These are phyloP conservation scores for Metroxylon sagu DNA, from an alignment of 176 grass and related monocot species.

Conservation along the genomic window DNA sequence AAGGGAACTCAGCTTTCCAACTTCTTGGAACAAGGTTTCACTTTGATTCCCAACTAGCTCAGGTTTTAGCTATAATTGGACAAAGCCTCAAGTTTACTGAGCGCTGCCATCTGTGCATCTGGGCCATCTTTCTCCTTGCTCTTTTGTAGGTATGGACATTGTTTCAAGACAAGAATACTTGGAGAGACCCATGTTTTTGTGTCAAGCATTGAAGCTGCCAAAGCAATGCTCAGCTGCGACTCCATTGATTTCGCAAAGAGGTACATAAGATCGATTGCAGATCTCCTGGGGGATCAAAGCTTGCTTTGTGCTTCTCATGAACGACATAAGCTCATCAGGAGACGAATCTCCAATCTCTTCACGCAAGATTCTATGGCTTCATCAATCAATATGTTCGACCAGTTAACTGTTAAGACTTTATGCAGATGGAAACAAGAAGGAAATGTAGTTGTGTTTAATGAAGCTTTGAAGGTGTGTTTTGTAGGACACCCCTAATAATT, in stretches of 20 bases:
- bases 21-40: no score
- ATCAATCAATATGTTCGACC: slow-evolving; percentile 37
- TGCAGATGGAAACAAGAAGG: not conserved
- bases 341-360: slow-evolving; percentile 53
- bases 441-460: slow-evolving; percentile 40
- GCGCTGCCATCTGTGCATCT: no score
- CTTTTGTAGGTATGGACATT: slow-evolving; percentile 33
- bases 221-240: slow-evolving; percentile 34
- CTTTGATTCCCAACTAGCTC: no score
- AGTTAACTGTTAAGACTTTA: slow-evolving; percentile 17
- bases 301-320: slow-evolving; percentile 61
- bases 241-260: slow-evolving; percentile 63
- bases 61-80: no score
- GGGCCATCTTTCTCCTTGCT: not conserved
- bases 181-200: slow-evolving; percentile 72
- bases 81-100: no score
- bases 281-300: slow-evolving; percentile 67
- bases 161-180: slow-evolving; percentile 67
- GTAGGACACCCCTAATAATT: no score
- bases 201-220: slow-evolving; percentile 23
- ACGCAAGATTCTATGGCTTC: slow-evolving; percentile 21
- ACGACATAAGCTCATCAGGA: slow-evolving; percentile 38
- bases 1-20: no score
- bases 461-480: slow-evolving; percentile 36
- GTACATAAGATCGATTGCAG: slow-evolving; percentile 65